Conservation (phyloP, 768 basidiomycete genomes). For the Trametes maxima region DNA sequence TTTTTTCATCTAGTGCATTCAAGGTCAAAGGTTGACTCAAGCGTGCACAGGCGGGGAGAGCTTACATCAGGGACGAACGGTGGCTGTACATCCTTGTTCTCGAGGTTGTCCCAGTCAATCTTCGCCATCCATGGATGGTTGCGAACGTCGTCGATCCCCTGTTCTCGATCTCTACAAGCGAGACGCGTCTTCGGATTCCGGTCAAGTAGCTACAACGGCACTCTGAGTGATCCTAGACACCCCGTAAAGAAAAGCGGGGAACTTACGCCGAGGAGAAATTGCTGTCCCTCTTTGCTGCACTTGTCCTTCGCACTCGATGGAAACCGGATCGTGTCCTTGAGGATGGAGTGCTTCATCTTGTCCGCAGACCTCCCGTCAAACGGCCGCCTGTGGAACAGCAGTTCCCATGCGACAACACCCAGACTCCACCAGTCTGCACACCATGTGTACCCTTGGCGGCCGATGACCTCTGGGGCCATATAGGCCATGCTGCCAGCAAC, state of each 20-base stretch:
- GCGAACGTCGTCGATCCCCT: slow-evolving; percentile 78
- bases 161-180: slow-evolving; percentile 72
- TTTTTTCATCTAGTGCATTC: slow-evolving; percentile 70
- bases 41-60: slow-evolving; percentile 26
- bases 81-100: slow-evolving; percentile 69
- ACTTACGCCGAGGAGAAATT: slow-evolving; percentile 69
- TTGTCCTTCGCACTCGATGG: slow-evolving; percentile 66
- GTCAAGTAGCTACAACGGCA: slow-evolving; percentile 69
- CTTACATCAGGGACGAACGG: slow-evolving; percentile 93
- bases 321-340: slow-evolving; percentile 77
- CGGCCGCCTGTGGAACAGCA: slow-evolving; percentile 80
- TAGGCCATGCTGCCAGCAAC: slow-evolving; percentile 99
- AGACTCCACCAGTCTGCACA: slow-evolving; percentile 96
- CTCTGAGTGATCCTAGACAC: background rate
- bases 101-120: slow-evolving; percentile 81
- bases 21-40: background rate
- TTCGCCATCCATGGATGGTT: slow-evolving; percentile 82
- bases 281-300: slow-evolving; percentile 67
- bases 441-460: slow-evolving; percentile 90
- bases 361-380: slow-evolving; percentile 91
- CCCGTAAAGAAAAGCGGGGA: background rate
- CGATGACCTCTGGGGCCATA: slow-evolving; percentile 98
- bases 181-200: slow-evolving; percentile 77
- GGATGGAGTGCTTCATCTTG: slow-evolving; percentile 84
- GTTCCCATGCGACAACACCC: slow-evolving; percentile 87